phyloP scores from a whole-genome alignment of 2,329 filamentous ascomycete species.

The Botrytis tulipae region DNA sequence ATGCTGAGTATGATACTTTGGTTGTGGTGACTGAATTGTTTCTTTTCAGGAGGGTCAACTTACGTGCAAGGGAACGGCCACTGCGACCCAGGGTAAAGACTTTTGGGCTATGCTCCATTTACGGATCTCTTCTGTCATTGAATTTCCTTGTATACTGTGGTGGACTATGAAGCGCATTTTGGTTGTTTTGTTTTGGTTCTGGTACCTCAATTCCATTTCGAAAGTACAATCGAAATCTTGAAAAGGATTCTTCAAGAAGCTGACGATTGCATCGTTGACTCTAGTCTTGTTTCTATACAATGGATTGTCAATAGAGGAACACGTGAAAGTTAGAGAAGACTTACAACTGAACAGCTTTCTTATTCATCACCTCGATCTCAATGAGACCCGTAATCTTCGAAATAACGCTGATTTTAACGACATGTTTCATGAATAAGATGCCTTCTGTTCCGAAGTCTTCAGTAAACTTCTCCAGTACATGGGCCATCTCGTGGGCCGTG shows the following conservation, averaged over 20 bases:
- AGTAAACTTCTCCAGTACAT: conserved; percentile 34
- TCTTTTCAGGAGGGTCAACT: conserved; percentile 6
- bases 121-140: conserved; percentile 29
- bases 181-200: conserved; percentile 3
- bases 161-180: conserved; percentile 33
- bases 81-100: conserved; percentile 39
- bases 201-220: conserved; percentile 20
- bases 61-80: conserved; percentile 36
- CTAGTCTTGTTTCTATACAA: conserved; percentile 26
- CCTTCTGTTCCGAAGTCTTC: conserved; percentile 35
- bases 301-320: neutral
- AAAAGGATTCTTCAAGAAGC: conserved; percentile 11
- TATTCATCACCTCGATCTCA: conserved; percentile 25
- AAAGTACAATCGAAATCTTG: conserved; percentile 30
- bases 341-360: conserved; percentile 26
- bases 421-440: conserved; percentile 39
- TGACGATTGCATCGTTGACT: conserved; percentile 28
- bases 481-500: conserved; percentile 31
- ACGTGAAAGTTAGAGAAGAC: neutral
- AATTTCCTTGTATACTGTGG: conserved; percentile 33
- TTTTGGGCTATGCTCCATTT: conserved; percentile 36
- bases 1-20: neutral
- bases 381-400: conserved; percentile 21
- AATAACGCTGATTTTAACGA: conserved; percentile 31
- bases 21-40: neutral